Evolutionary conservation across 768 basidiomycete species (phyloP), one percentile per base, ranked within the genome.

Genomic region (Tricholoma sp.): DNA sequence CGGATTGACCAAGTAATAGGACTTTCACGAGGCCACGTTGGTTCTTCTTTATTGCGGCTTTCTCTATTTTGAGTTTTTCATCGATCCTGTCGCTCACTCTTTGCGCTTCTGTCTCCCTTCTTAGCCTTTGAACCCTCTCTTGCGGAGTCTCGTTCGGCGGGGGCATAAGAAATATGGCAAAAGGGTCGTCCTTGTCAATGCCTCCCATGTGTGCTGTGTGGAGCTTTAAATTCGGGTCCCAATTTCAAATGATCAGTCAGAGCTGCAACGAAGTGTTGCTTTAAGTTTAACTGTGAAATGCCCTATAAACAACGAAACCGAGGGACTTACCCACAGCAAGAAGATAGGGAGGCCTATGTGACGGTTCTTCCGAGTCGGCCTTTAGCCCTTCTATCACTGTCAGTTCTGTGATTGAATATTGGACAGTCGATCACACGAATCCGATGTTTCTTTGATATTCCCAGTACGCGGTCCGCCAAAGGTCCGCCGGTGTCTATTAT

Each of bases 31-130:
- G 64, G 37, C 70, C 63, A 61, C 74, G 76, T 37, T 65, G 68
- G 66, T 74, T 74, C 68, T 81, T 82, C 63, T 76, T 61, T 6
- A 69, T 71, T 2, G 72, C 75, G 9, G 54, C 71, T 55, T 60
- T 73, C 61, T 84, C 81, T 9, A 59, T 67, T 57, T 76, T 77
- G 44, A 85, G 67, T 55, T 79, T 72, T 10, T 83, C 81, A 66
- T 87, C 84, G 54, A 87, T 86, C 56, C 56, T 50, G 48, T 83
- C 80, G 63, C 82, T 87, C 53, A 86, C 72, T 47, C 72, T 70
- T 63, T 80, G 77, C 1, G 84, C 86, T 57, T 86, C 81, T 0
- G 70, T 76, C 67, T 89, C 88, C 36, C 65, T 64, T 49, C 63
- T 66, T 59, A 77, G 76, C 54, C 86, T 67, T 1, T 65, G 64